A percentile compares a stretch with the other conserved stretches of the same genome.
phyloP scores from a whole-genome alignment of 164 flowering plant species.

The Annona cherimola region DNA sequence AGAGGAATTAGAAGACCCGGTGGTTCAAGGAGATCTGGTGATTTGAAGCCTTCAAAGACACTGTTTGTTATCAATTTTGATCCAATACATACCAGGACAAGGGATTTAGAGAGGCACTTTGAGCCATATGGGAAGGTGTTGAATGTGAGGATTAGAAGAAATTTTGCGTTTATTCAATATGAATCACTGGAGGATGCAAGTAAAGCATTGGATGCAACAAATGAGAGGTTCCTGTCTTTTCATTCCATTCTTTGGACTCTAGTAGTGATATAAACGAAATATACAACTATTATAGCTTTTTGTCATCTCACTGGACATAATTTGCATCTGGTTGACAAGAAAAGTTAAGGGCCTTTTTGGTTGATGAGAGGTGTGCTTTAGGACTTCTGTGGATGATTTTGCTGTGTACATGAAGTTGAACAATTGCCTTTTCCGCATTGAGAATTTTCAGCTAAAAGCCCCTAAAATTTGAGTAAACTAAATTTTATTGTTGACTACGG shows the following conservation, averaged over 20 bases:
- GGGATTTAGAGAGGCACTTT: slow-evolving; percentile 92
- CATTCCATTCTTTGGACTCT: not conserved
- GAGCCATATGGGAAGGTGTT: slow-evolving; percentile 87
- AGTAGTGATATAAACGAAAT: too few relatives aligned
- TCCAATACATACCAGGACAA: slow-evolving; percentile 64
- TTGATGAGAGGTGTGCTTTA: too few relatives aligned
- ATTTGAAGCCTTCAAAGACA: slow-evolving; percentile 74
- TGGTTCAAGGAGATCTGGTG: slow-evolving; percentile 57
- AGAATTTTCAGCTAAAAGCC: too few relatives aligned
- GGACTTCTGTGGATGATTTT: too few relatives aligned
- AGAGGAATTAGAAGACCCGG: slow-evolving; percentile 63
- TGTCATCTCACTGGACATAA: too few relatives aligned
- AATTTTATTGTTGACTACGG: too few relatives aligned
- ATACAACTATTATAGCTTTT: too few relatives aligned
- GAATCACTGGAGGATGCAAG: slow-evolving; percentile 93
- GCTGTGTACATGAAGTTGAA: too few relatives aligned
- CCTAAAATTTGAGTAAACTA: too few relatives aligned
- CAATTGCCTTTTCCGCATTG: too few relatives aligned
- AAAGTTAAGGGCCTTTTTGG: too few relatives aligned
- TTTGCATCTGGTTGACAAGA: too few relatives aligned
- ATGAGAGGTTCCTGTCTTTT: slow-evolving; percentile 39
- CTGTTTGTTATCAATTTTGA: slow-evolving; percentile 95
- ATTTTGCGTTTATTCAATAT: slow-evolving; percentile 90
- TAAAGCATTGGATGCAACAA: slow-evolving; percentile 50
- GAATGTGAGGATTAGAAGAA: slow-evolving; percentile 83